Evolutionary conservation across 2,329 filamentous ascomycete genomes (phyloP), one percentile per base, ranked within the genome.

Genomic region (Colletotrichum endophyticum): DNA sequence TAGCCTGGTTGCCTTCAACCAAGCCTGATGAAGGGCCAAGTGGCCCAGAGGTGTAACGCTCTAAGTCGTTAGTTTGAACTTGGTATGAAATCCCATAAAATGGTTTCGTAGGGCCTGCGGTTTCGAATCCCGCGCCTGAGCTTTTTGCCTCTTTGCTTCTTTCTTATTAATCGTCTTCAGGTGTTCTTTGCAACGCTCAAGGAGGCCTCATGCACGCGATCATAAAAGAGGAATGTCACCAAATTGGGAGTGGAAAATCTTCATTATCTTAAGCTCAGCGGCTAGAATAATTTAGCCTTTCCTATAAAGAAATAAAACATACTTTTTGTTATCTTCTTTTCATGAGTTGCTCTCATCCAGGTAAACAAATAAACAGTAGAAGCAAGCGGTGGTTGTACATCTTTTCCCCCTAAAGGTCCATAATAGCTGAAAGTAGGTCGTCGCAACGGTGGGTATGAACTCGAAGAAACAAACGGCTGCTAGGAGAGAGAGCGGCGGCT

Each of bases 401-500:
- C 8, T 11, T 34, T 32, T 13, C 59, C 57, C 49, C 53, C 62
- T 5, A 49, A 49, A 22, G 5, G 49, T 11, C n/a, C 13, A 16
- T 34, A 8, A 9, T 30, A 30, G 28, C 25, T 7, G 25, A 13
- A 28, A 44, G 32, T 64, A 15, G 39, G 56, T 62, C 32, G 73
- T 27, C n/a, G 62, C 63, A 56, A 64, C 39, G 36, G 57, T 44
- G 70, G 70, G 69, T 57, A 75, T 75, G 73, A 68, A 30, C 56
- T 57, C n/a, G 32, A 53, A 73, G 36, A 66, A 57, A 49, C 27
- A 44, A 61, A 69, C 32, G 32, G 59, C 25, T 13, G 44, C 11
- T 30, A n/a, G 34, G 39, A 15, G 25, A 15, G 16, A 49, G 13
- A 4, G 36, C 7, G 22, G 36, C 25, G 27, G 8, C 2, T 49